Percentiles rank a stretch among this genome's conserved stretches.
Conservation (phyloP, 1,139 yeast genomes). For the Candida sojae region DNA sequence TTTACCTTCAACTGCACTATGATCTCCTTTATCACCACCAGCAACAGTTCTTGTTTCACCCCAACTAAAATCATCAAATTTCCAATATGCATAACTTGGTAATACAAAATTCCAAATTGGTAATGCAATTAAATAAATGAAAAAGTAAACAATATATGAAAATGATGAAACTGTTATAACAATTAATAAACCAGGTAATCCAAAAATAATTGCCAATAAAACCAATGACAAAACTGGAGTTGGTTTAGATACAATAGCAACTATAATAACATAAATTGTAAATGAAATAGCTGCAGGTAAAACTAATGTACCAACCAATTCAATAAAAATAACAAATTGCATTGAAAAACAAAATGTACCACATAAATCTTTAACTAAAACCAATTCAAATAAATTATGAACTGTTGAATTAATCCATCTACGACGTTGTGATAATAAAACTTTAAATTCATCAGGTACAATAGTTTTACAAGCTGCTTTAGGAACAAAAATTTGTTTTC, state of each 20-base stretch:
- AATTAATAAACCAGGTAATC: conserved; percentile 85
- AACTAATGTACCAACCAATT: conserved; percentile 86
- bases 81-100: conserved; percentile 92
- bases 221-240: conserved; percentile 82
- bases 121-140: conserved; percentile 75
- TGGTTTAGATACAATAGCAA: conserved; percentile 77
- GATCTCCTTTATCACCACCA: conserved; percentile 69
- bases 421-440: conserved; percentile 90
- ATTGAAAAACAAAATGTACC: conserved; percentile 97
- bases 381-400: conserved; percentile 90
- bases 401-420: conserved; percentile 99
- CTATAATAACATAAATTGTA: conserved; percentile 77
- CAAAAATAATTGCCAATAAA: conserved; percentile 79
- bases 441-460: conserved; percentile 82
- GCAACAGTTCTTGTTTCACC: conserved; percentile 92
- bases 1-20: conserved; percentile 72
- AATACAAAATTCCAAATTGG: conserved; percentile 95
- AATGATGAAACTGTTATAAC: conserved; percentile 84
- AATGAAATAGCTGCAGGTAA: conserved; percentile 91
- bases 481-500: conserved; percentile 91
- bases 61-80: conserved; percentile 98
- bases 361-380: conserved; percentile 85
- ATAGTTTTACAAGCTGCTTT: conserved; percentile 95
- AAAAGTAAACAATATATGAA: conserved; percentile 80
- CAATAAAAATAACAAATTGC: conserved; percentile 91